Conservation (phyloP, 1,284 basidiomycete species). For the Sanghuangporus sanghuang region DNA sequence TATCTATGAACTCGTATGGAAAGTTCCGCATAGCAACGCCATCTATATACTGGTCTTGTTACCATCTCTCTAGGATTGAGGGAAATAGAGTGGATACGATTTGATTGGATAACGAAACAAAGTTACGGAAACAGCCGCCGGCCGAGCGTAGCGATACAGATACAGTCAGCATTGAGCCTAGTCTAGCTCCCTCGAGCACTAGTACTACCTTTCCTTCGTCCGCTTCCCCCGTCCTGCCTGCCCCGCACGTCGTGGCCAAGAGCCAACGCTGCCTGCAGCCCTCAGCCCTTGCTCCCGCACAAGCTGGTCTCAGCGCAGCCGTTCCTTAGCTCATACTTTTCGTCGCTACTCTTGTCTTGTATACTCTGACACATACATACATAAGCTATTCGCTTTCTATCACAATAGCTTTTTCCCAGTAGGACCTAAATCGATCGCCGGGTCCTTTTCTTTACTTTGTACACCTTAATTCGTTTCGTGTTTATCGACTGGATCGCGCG, state of each 20-base stretch:
- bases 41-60: neutral
- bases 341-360: neutral
- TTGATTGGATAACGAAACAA: neutral
- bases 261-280: constrained; percentile 5
- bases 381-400: too few relatives aligned
- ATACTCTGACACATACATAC: neutral
- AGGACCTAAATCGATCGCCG: neutral
- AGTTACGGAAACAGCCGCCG: neutral
- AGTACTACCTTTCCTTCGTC: neutral
- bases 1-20: neutral
- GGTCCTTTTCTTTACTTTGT: neutral
- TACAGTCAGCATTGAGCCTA: neutral
- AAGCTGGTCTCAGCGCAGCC: constrained; percentile 1
- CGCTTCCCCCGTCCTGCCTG: neutral
- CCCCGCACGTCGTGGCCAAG: constrained; percentile 9
- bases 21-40: too few relatives aligned
- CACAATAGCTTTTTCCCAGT: neutral
- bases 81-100: neutral
- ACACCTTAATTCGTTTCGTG: neutral
- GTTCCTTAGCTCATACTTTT: neutral
- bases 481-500: neutral
- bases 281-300: neutral
- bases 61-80: neutral
- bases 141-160: neutral
- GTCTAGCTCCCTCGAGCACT: neutral